Percentiles rank a stretch among this genome's conserved stretches.
These are phyloP conservation scores for Colletotrichum liriopes DNA, from an alignment of 2,329 filamentous ascomycete genomes.

Conservation along the genomic window DNA sequence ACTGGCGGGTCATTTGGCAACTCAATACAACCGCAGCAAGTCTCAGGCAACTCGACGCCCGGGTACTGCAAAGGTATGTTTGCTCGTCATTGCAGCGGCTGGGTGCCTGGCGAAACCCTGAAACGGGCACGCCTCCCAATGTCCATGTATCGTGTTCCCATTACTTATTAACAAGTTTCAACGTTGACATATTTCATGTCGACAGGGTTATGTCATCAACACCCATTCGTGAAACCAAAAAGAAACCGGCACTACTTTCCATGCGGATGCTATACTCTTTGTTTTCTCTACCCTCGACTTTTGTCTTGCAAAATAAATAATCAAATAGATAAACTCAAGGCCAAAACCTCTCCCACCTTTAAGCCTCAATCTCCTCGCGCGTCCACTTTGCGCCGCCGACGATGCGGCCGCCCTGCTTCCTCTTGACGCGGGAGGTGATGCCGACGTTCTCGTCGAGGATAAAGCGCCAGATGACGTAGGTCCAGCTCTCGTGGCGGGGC, in stretches of 20 bases:
- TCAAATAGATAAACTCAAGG: background rate
- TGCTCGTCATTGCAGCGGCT: background rate
- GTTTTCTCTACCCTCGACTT: background rate
- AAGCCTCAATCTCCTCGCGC: slow-evolving; percentile 79
- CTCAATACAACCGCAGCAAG: background rate
- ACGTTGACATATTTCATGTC: slow-evolving; percentile 5
- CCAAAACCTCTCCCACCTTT: slow-evolving; percentile 42
- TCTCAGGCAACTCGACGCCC: background rate
- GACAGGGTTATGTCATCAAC: slow-evolving; percentile 13
- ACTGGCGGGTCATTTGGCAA: background rate
- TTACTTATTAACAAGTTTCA: slow-evolving; percentile 1
- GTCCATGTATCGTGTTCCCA: slow-evolving; percentile 1
- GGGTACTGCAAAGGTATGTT: background rate
- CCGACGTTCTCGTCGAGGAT: slow-evolving; percentile 92
- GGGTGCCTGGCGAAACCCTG: background rate
- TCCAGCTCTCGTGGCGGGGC: slow-evolving; percentile 91
- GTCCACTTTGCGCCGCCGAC: slow-evolving; percentile 74
- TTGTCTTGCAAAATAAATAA: background rate
- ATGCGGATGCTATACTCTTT: slow-evolving; percentile 4
- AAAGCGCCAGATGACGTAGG: slow-evolving; percentile 95
- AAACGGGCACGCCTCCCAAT: background rate
- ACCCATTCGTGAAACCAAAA: background rate
- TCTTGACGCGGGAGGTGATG: slow-evolving; percentile 93
- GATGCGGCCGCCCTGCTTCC: slow-evolving; percentile 80
- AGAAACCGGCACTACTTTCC: background rate